These are phyloP conservation scores for Ascocoryne sarcoides DNA, from an alignment of 2,329 filamentous ascomycete genomes.

Conservation along the genomic window DNA sequence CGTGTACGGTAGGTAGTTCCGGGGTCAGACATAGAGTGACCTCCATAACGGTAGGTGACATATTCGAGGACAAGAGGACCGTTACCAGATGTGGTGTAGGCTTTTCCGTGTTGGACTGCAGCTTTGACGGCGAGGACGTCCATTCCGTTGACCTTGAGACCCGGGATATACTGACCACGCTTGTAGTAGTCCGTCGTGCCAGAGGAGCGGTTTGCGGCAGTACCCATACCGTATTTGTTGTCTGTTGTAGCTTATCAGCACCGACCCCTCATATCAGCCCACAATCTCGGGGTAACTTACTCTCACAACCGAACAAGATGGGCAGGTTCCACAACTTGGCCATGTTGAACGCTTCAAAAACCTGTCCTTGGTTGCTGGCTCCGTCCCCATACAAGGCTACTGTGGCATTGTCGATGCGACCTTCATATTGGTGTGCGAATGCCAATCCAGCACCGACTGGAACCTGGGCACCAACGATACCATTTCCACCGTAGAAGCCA, in stretches of 20 bases:
- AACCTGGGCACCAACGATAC: slow-evolving; percentile 97
- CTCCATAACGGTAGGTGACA: slow-evolving; percentile 98
- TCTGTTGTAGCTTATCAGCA: slow-evolving; percentile 45
- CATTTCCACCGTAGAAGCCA: slow-evolving; percentile 97
- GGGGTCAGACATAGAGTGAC: slow-evolving; percentile 99
- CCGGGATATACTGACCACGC: slow-evolving; percentile 98
- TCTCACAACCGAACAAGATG: slow-evolving; percentile 95
- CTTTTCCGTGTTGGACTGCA: slow-evolving; percentile 86
- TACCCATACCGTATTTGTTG: slow-evolving; percentile 99
- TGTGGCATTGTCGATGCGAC: slow-evolving; percentile 67
- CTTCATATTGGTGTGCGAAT: slow-evolving; percentile 92
- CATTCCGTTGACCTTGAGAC: slow-evolving; percentile 99
- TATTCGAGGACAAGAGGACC: slow-evolving; percentile 96
- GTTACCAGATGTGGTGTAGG: slow-evolving; percentile 74
- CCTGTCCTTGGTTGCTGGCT: slow-evolving; percentile 97
- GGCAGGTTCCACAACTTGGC: slow-evolving; percentile 98
- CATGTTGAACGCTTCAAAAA: slow-evolving; percentile 99
- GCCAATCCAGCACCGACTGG: slow-evolving; percentile 93
- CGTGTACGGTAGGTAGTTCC: slow-evolving; percentile 98
- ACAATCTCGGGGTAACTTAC: slow-evolving; percentile 45
- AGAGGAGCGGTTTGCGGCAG: slow-evolving; percentile 84
- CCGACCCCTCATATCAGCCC: neutral
- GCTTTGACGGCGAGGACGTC: slow-evolving; percentile 97
- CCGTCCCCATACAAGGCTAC: slow-evolving; percentile 95
- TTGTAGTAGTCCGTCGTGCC: slow-evolving; percentile 99